These are phyloP conservation scores for Rhodotorula sp. DNA, from an alignment of 1,284 basidiomycete species.

Conservation along the genomic window DNA sequence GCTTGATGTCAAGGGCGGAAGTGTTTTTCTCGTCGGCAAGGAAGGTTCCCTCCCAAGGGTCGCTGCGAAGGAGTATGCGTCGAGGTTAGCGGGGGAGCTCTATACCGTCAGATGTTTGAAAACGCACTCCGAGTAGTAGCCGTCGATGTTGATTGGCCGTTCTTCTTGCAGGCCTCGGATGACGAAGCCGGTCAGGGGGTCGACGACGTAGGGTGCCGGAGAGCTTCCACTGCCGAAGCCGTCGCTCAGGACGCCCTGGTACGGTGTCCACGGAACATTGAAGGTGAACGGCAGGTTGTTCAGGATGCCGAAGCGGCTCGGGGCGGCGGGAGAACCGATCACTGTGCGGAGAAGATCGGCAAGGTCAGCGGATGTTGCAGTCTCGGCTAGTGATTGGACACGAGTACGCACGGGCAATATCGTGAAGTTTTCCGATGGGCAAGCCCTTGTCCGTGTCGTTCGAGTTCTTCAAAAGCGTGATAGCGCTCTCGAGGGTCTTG, in stretches of 20 bases:
- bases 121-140: constrained; percentile 11
- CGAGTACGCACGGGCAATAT: constrained; percentile 3
- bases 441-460: constrained; percentile 51
- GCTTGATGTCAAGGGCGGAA: constrained; percentile 44
- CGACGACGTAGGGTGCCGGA: constrained; percentile 1
- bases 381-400: background rate
- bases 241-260: constrained; percentile 4
- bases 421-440: constrained; percentile 62
- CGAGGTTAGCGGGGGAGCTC: background rate
- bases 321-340: constrained; percentile 53
- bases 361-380: background rate
- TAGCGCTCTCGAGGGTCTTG: constrained; percentile 69
- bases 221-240: constrained; percentile 14
- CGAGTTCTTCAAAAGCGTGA: constrained; percentile 70
- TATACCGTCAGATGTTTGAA: background rate
- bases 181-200: constrained; percentile 11
- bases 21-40: constrained; percentile 43
- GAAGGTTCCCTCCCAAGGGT: constrained; percentile 52
- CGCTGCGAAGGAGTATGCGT: constrained; percentile 25
- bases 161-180: constrained; percentile 1
- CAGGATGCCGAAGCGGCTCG: constrained; percentile 13
- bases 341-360: background rate
- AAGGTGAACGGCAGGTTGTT: constrained; percentile 9
- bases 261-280: constrained; percentile 5
- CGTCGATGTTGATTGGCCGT: constrained; percentile 8